Percentiles rank a stretch among this genome's conserved stretches.
These are phyloP conservation scores for Trichophyton schoenleinii DNA, from an alignment of 2,329 filamentous ascomycete species.

Conservation along the genomic window DNA sequence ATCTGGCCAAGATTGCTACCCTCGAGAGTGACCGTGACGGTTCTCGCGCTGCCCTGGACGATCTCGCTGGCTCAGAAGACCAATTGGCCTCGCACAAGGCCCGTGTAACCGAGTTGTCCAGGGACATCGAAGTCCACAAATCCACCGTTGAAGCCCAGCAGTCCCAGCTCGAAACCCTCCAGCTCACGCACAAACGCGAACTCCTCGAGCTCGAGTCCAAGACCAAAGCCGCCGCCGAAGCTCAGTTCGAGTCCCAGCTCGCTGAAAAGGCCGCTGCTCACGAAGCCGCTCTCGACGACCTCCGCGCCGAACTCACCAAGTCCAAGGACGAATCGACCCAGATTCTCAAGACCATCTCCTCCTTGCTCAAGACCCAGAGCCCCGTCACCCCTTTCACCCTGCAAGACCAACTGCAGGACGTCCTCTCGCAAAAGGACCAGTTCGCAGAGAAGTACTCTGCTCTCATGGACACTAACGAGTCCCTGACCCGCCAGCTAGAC, in stretches of 20 bases:
- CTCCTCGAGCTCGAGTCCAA: constrained; percentile 30
- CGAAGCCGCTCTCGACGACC: constrained; percentile 43
- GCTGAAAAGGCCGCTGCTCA: constrained; percentile 46
- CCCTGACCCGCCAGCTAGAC: constrained; percentile 28
- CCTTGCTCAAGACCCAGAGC: constrained; percentile 23
- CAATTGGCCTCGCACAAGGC: constrained; percentile 33
- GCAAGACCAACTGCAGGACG: constrained; percentile 52
- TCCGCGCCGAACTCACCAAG: constrained; percentile 52
- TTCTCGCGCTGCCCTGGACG: constrained; percentile 55
- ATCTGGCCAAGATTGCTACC: constrained; percentile 56
- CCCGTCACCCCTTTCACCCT: constrained; percentile 45
- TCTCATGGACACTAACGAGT: constrained; percentile 29
- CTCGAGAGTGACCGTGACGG: constrained; percentile 60
- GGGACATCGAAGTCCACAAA: constrained; percentile 45
- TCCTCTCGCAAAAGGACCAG: constrained; percentile 31
- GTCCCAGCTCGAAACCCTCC: constrained; percentile 40
- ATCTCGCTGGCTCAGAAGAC: constrained; percentile 45
- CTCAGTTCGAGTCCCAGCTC: constrained; percentile 24
- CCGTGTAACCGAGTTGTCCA: constrained; percentile 44
- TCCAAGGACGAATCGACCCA: constrained; percentile 55
- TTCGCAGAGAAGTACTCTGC: constrained; percentile 33
- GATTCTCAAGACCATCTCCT: constrained; percentile 48
- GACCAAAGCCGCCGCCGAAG: constrained; percentile 24
- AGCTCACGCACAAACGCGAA: constrained; percentile 39
- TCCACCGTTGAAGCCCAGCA: constrained; percentile 43